These are phyloP conservation scores for Chara braunii DNA, from an alignment of 139 green algal genomes.

Conservation along the genomic window DNA sequence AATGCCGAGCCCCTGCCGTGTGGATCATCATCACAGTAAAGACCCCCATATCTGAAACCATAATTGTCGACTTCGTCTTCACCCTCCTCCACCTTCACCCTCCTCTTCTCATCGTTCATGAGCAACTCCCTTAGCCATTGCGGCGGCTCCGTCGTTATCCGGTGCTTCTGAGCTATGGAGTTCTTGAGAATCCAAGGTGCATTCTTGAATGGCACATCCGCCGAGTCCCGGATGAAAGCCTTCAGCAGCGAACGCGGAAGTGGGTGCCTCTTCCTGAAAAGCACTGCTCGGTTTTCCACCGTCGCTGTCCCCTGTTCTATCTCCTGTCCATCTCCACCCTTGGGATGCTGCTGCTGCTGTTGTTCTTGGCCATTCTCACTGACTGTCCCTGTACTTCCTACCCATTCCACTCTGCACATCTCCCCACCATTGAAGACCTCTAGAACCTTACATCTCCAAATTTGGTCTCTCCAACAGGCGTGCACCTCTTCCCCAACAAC, in stretches of 20 bases:
- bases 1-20: no score
- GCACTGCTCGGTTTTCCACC: background rate
- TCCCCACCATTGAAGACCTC: background rate
- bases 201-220: background rate
- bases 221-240: conserved; percentile 29
- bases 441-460: conserved; percentile 1
- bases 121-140: conserved; percentile 1
- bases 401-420: no score
- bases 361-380: no score
- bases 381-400: no score
- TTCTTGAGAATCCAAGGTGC: conserved; percentile 10
- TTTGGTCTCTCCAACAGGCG: conserved; percentile 9
- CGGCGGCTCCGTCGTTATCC: background rate
- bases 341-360: no score
- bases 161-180: background rate
- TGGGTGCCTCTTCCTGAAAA: conserved; percentile 13
- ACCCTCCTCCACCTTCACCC: background rate
- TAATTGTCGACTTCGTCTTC: background rate
- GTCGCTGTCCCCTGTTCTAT: no score
- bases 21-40: no score
- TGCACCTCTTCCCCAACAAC: conserved; percentile 15
- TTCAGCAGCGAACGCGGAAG: conserved; percentile 21
- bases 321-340: no score
- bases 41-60: no score
- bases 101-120: background rate